phyloP scores from a whole-genome alignment of 192 early-diverging fungal species.

The Globomyces pollinis-pini region DNA sequence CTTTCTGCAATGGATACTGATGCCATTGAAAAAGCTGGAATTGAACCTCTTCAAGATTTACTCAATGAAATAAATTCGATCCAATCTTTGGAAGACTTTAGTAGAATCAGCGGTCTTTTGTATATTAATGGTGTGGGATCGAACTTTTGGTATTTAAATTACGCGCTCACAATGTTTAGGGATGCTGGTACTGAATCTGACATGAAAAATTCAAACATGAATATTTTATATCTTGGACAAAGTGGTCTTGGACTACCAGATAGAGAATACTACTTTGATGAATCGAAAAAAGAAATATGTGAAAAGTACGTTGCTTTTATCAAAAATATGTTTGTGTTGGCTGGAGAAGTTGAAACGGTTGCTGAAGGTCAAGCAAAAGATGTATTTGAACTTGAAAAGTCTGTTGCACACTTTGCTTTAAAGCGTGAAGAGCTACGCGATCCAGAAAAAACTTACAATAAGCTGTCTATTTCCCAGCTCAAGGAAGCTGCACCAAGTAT shows the following conservation, averaged over 20 bases:
- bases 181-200: no score
- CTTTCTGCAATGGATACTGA: not conserved
- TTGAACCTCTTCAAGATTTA: not conserved
- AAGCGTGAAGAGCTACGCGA: not conserved
- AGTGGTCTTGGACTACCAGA: slow-evolving; percentile 1
- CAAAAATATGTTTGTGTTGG: not conserved
- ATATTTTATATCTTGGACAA: not conserved
- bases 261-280: slow-evolving; percentile 6
- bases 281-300: not conserved
- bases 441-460: slow-evolving; percentile 11
- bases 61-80: not conserved
- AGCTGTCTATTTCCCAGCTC: not conserved
- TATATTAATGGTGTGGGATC: no score
- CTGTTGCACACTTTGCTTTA: not conserved
- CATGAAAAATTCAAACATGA: not conserved
- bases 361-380: not conserved
- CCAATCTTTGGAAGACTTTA: not conserved
- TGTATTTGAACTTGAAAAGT: slow-evolving; percentile 6
- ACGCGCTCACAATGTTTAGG: no score
- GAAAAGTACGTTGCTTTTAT: not conserved
- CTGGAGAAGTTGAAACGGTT: not conserved
- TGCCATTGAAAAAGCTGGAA: not conserved
- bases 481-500: not conserved
- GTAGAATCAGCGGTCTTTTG: no score
- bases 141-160: not conserved